These are phyloP conservation scores for Suillus lakei DNA, from an alignment of 768 basidiomycete species.

Conservation along the genomic window DNA sequence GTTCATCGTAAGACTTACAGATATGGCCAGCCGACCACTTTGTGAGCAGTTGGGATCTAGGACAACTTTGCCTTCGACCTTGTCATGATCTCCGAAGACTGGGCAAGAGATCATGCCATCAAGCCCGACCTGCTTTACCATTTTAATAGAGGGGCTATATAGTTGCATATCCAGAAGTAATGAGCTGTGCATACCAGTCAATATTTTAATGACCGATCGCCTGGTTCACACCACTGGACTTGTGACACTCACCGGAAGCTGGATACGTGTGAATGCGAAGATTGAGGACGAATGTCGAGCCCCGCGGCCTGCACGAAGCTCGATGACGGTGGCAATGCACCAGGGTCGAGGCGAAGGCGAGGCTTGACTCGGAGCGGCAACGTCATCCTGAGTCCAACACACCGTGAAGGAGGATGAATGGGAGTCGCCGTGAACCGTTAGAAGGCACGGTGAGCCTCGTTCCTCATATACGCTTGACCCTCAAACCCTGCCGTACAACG, in stretches of 20 bases:
- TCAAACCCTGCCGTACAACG: slow-evolving; percentile 27
- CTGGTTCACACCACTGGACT: background rate
- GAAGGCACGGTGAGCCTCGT: background rate
- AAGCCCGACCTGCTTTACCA: slow-evolving; percentile 36
- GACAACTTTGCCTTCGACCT: slow-evolving; percentile 60
- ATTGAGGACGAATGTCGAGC: slow-evolving; percentile 18
- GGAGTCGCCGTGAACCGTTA: background rate
- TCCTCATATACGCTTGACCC: slow-evolving; percentile 23
- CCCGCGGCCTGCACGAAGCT: slow-evolving; percentile 39
- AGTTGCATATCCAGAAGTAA: slow-evolving; percentile 63
- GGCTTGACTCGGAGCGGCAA: slow-evolving; percentile 17
- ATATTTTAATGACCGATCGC: background rate
- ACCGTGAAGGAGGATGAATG: background rate
- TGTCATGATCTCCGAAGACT: slow-evolving; percentile 66
- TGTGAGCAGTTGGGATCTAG: slow-evolving; percentile 57
- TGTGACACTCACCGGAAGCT: slow-evolving; percentile 49
- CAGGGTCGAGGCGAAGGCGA: slow-evolving; percentile 20
- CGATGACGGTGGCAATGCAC: slow-evolving; percentile 30
- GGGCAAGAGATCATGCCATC: slow-evolving; percentile 38
- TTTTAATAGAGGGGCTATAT: slow-evolving; percentile 63
- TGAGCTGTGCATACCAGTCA: slow-evolving; percentile 42
- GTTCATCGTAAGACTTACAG: slow-evolving; percentile 41
- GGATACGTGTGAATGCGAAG: slow-evolving; percentile 49
- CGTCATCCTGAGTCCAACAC: slow-evolving; percentile 19
- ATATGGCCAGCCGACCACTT: slow-evolving; percentile 60